These are phyloP conservation scores for Eucalyptus regnans DNA, from an alignment of 345 rosid genomes.

Conservation along the genomic window DNA sequence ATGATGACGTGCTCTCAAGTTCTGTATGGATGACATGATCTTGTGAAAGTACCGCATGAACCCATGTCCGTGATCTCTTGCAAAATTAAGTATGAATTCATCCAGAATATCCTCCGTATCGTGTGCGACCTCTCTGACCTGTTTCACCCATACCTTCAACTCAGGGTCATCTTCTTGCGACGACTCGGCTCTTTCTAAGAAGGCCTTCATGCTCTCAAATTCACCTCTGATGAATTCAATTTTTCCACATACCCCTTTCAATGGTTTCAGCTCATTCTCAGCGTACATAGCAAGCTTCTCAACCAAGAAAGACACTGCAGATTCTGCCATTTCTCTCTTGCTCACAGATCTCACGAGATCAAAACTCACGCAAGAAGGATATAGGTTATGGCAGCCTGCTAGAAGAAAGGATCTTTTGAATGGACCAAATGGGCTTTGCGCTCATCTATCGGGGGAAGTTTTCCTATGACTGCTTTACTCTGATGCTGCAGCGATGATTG, in stretches of 20 bases:
- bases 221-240: not conserved
- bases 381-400: no score
- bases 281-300: no score
- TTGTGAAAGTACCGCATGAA: not conserved
- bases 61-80: not conserved
- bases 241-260: not conserved
- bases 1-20: not conserved
- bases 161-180: not conserved
- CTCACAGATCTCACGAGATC: not conserved
- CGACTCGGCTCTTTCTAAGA: not conserved
- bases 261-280: no score
- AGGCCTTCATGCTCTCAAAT: not conserved
- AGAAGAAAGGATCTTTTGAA: no score
- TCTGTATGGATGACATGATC: not conserved
- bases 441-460: not conserved
- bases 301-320: no score
- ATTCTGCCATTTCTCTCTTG: not conserved
- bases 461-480: not conserved
- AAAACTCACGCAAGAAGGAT: no score
- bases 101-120: not conserved
- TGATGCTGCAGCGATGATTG: not conserved
- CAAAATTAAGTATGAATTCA: not conserved
- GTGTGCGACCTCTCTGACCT: not conserved
- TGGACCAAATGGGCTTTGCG: not conserved
- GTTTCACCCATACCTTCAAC: not conserved